phyloP scores from a whole-genome alignment of 306 rosid genomes.

The Prunus mira region DNA sequence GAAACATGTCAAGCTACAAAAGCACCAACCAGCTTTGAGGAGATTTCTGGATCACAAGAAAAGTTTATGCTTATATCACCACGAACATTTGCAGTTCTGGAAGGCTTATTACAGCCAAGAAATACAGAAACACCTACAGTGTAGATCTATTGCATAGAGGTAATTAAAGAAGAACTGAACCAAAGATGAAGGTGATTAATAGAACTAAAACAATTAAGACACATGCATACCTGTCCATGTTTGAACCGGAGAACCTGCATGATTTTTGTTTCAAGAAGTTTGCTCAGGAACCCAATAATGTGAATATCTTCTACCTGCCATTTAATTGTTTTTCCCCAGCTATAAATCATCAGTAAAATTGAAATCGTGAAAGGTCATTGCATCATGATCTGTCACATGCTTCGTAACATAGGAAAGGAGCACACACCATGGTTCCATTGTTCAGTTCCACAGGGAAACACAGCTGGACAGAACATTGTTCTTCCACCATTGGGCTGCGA shows the following conservation, averaged over 20 bases:
- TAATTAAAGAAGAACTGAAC: conserved; percentile 27
- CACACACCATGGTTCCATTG: conserved; percentile 78
- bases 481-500: conserved; percentile 96
- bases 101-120: conserved; percentile 95
- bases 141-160: conserved; percentile 61
- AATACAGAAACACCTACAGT: conserved; percentile 84
- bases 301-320: conserved; percentile 92
- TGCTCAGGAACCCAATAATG: conserved; percentile 82
- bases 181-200: conserved; percentile 15
- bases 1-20: neutral
- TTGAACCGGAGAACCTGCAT: conserved; percentile 94
- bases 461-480: conserved; percentile 86
- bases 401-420: conserved; percentile 11
- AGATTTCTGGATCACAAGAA: conserved; percentile 92
- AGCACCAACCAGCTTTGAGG: conserved; percentile 76
- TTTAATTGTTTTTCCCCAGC: conserved; percentile 22
- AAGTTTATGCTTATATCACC: conserved; percentile 90
- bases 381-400: conserved; percentile 6
- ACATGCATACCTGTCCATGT: conserved; percentile 75
- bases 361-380: conserved; percentile 8
- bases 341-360: conserved; percentile 13
- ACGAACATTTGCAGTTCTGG: conserved; percentile 74
- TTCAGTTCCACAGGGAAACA: conserved; percentile 88
- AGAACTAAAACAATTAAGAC: conserved; percentile 16
- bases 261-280: conserved; percentile 88